These are phyloP conservation scores for Chytriomyces hyalinus DNA, from an alignment of 192 early-diverging fungal species.

Conservation along the genomic window DNA sequence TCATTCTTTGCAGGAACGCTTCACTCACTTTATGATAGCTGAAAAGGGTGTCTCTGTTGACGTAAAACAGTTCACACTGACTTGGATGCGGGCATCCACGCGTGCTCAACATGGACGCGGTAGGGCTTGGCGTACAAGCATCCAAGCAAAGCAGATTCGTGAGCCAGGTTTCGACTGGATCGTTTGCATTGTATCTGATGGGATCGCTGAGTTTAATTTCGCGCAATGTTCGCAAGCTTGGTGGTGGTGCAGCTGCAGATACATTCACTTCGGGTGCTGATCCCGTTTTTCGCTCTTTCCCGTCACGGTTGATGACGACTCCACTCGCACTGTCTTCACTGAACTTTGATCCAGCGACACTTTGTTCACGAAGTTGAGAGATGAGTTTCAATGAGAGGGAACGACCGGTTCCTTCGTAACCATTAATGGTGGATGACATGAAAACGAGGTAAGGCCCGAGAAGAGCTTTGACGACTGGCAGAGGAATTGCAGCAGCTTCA, in stretches of 20 bases:
- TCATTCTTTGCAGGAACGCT: slow-evolving; percentile 96
- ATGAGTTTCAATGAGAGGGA: slow-evolving; percentile 95
- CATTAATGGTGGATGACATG: slow-evolving; percentile 99
- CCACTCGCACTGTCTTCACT: slow-evolving; percentile 32
- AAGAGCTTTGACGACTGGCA: slow-evolving; percentile 88
- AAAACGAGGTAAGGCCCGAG: slow-evolving; percentile 96
- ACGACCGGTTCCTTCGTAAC: slow-evolving; percentile 98
- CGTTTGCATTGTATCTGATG: slow-evolving; percentile 87
- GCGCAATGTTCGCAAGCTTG: slow-evolving; percentile 68
- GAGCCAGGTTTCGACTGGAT: slow-evolving; percentile 93
- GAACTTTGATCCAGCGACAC: slow-evolving; percentile 56
- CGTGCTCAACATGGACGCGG: slow-evolving; percentile 16
- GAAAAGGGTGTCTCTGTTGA: slow-evolving; percentile 97
- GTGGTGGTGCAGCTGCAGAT: slow-evolving; percentile 28
- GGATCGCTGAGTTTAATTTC: slow-evolving; percentile 95
- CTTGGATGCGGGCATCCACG: slow-evolving; percentile 89
- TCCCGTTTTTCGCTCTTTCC: slow-evolving; percentile 56
- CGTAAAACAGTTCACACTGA: slow-evolving; percentile 93
- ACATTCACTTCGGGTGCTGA: slow-evolving; percentile 30
- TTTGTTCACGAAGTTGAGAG: slow-evolving; percentile 93
- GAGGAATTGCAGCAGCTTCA: slow-evolving; percentile 97
- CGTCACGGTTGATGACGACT: slow-evolving; percentile 60
- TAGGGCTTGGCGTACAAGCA: slow-evolving; percentile 50
- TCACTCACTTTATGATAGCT: slow-evolving; percentile 97
- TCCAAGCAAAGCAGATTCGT: slow-evolving; percentile 95